A percentile compares a stretch with the other conserved stretches of the same genome.
Conservation (phyloP, 2,329 filamentous ascomycete species). For the Aspergillus ochraceus region DNA sequence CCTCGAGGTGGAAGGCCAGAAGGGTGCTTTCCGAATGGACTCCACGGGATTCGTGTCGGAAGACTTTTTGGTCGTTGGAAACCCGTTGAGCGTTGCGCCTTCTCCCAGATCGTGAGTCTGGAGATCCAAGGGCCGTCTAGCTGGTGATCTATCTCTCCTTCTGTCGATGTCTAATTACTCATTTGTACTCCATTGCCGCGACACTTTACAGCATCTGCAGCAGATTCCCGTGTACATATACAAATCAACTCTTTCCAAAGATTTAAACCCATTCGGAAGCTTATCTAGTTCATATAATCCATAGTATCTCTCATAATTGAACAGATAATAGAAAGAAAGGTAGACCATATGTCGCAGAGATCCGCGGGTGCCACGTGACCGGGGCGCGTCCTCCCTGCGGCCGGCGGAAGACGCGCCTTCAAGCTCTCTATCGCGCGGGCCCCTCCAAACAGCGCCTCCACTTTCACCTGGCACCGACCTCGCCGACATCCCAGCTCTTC, state of each 20-base stretch:
- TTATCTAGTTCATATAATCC: too few species aligned
- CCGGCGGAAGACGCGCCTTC: slow-evolving; percentile 19
- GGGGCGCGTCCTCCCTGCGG: slow-evolving; percentile 25
- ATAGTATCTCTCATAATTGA: background rate
- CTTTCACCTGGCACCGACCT: background rate
- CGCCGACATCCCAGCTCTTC: background rate
- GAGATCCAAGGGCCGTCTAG: background rate
- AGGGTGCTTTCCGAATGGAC: slow-evolving; percentile 39
- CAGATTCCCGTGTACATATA: slow-evolving; percentile 13
- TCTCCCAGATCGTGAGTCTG: slow-evolving; percentile 7
- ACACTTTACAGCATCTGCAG: background rate
- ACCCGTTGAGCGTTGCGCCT: slow-evolving; percentile 21
- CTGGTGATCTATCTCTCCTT: slow-evolving; percentile 1
- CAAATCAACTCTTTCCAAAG: background rate
- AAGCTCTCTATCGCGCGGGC: slow-evolving; percentile 19
- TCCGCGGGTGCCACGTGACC: slow-evolving; percentile 23
- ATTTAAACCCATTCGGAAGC: background rate
- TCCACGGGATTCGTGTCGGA: slow-evolving; percentile 35
- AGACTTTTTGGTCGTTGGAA: slow-evolving; percentile 36
- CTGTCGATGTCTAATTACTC: slow-evolving; percentile 16
- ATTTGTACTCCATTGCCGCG: background rate
- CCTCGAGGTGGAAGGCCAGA: slow-evolving; percentile 36
- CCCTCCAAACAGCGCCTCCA: slow-evolving; percentile 22
- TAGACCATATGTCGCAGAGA: background rate
- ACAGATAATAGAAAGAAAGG: too few species aligned